Conservation (phyloP, 441 rosid species). For the California macrophylla region DNA sequence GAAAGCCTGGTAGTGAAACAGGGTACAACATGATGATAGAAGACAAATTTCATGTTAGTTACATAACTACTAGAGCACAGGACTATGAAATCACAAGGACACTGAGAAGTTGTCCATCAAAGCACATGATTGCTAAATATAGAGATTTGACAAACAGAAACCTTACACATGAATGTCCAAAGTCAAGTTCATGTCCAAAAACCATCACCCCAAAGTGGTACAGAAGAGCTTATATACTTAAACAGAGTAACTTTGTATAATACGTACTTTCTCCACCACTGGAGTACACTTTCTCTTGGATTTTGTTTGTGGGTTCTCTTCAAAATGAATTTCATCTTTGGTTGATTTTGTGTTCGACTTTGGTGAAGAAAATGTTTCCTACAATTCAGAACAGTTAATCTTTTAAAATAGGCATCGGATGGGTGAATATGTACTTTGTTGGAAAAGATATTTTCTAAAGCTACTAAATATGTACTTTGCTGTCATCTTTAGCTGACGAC, state of each 20-base stretch:
- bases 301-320: constrained; percentile 51
- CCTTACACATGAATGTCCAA: background rate
- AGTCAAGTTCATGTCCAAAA: background rate
- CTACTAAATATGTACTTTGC: constrained; percentile 31
- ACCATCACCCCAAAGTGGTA: background rate
- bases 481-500: constrained; percentile 42
- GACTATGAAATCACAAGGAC: constrained; percentile 1
- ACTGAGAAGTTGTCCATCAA: background rate
- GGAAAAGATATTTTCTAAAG: constrained; percentile 5
- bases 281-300: constrained; percentile 51
- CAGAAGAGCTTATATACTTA: background rate
- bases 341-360: constrained; percentile 40
- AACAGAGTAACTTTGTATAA: background rate
- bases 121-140: background rate
- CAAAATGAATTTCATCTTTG: constrained; percentile 37
- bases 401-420: background rate
- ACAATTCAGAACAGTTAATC: constrained; percentile 12
- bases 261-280: constrained; percentile 45
- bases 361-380: constrained; percentile 53
- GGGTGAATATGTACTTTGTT: constrained; percentile 11
- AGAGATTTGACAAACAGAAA: background rate
- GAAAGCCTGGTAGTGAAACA: background rate
- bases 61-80: background rate
- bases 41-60: background rate
- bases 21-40: background rate